Conservation (phyloP, 768 basidiomycete genomes). For the Rhizopogon vinicolor region DNA sequence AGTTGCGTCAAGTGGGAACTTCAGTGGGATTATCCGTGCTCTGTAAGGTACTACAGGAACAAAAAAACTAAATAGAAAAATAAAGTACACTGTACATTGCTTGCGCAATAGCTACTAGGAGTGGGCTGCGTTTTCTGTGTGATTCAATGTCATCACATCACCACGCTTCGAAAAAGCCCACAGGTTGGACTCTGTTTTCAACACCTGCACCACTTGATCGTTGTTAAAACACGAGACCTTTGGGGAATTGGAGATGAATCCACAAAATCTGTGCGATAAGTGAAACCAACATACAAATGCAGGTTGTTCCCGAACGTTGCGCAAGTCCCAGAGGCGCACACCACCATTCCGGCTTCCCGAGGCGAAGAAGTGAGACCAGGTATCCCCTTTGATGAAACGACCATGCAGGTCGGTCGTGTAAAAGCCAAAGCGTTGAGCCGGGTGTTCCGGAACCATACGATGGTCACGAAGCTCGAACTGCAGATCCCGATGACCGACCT, state of each 20-base stretch:
- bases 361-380: slow-evolving; percentile 33
- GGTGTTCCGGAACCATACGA: slow-evolving; percentile 29
- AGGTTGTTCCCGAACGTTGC: slow-evolving; percentile 26
- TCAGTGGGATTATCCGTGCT: background rate
- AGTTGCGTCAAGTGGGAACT: background rate
- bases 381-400: slow-evolving; percentile 35
- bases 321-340: slow-evolving; percentile 46
- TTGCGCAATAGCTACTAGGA: no score
- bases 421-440: slow-evolving; percentile 44
- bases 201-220: slow-evolving; percentile 35
- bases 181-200: slow-evolving; percentile 27
- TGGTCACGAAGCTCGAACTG: slow-evolving; percentile 51
- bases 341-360: slow-evolving; percentile 39
- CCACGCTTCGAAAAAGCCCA: slow-evolving; percentile 36
- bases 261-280: background rate
- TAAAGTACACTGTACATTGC: background rate
- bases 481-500: slow-evolving; percentile 47
- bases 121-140: background rate
- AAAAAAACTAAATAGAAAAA: background rate
- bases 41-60: background rate
- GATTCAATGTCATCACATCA: background rate
- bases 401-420: slow-evolving; percentile 32
- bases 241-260: background rate
- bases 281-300: slow-evolving; percentile 15
- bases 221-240: slow-evolving; percentile 30